Base-by-base conservation (phyloP, 2,329 filamentous ascomycete genomes). In the Apiospora arundinis region DNA sequence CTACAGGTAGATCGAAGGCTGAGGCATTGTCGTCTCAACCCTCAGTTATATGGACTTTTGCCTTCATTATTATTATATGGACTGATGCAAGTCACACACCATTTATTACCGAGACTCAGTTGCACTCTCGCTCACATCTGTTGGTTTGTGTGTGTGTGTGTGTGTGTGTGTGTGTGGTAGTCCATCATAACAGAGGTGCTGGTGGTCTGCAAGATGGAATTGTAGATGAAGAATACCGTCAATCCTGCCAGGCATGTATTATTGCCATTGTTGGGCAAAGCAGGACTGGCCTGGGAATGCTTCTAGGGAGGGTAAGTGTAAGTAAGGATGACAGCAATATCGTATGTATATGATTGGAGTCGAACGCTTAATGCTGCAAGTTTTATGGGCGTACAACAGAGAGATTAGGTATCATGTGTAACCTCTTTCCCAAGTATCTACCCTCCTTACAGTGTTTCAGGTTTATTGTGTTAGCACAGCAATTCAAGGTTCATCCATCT, bases 1-100 rank as follows among this genome's bases (percentile, higher is more conserved):
- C 42, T 45, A 45, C 45, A 67, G 25, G 45, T 67, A 45, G 42
- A 63, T 63, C 56, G 21, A 40, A 63, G 56, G 56, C 32, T 40
- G 56, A 16, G 56, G 56, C 28, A 40, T 40, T 28, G 56, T 21
- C 56, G 56, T 40, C 56, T 63, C 21, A 63, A 63, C 40, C 56
- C 32, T 63, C 56, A n/a, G 56, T 28, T 37, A 37, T 37, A 48
- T 48, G 32, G 56, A 40, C 56, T 46, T 46, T 46, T 67, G 42
- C 32, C 42, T 37, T n/a, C 42, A 4, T 45, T 45, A 16, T 16
- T 16, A 4, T 67, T 67, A 67, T 44, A 67, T 67, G 40, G 40
- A 67, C 44, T 67, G 65, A 63, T 63, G 56, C 56, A 63, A 63
- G 32, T 37, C 52, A 37, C 42, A 45, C 42, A 12, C 56, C 28